These are phyloP conservation scores for Mortierella sp. DNA, from an alignment of 371 early-diverging fungal species.

Conservation along the genomic window DNA sequence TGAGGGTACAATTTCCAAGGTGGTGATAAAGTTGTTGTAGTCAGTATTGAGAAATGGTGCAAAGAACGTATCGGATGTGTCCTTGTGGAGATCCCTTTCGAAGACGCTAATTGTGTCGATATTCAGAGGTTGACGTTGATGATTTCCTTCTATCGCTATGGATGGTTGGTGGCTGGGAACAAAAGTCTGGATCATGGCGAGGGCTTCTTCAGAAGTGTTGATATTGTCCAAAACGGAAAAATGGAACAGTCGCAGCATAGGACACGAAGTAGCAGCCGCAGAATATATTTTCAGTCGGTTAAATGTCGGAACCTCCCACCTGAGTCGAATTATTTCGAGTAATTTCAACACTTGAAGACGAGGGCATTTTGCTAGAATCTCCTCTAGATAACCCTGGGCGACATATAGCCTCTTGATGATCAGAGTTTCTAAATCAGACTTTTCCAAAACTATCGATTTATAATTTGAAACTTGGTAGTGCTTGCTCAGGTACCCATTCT, in stretches of 20 bases:
- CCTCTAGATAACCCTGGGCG: not conserved
- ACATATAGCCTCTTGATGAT: conserved; percentile 12
- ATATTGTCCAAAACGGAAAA: not conserved
- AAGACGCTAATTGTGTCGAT: not conserved
- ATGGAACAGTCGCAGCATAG: conserved; percentile 11
- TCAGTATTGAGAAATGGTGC: not conserved
- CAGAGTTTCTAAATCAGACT: conserved; percentile 3
- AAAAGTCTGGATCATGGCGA: not conserved
- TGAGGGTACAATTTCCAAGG: conserved; percentile 7
- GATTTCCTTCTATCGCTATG: conserved; percentile 1
- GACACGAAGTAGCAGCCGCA: conserved; percentile 4
- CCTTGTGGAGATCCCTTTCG: not conserved
- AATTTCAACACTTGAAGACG: conserved; percentile 5
- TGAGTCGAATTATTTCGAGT: not conserved
- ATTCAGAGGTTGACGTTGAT: not conserved
- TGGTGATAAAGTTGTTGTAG: conserved; percentile 4
- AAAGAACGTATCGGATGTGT: not conserved
- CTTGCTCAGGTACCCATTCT: not conserved
- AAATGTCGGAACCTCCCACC: not conserved
- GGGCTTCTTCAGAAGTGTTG: conserved; percentile 8
- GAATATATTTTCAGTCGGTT: conserved; percentile 8
- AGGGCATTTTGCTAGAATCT: conserved; percentile 3
- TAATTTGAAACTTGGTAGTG: not conserved
- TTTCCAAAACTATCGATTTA: not conserved
- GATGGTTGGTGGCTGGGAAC: not conserved